Evolutionary conservation across 2,329 filamentous ascomycete species (phyloP).

Genomic region (Colletotrichum tofieldiae): DNA sequence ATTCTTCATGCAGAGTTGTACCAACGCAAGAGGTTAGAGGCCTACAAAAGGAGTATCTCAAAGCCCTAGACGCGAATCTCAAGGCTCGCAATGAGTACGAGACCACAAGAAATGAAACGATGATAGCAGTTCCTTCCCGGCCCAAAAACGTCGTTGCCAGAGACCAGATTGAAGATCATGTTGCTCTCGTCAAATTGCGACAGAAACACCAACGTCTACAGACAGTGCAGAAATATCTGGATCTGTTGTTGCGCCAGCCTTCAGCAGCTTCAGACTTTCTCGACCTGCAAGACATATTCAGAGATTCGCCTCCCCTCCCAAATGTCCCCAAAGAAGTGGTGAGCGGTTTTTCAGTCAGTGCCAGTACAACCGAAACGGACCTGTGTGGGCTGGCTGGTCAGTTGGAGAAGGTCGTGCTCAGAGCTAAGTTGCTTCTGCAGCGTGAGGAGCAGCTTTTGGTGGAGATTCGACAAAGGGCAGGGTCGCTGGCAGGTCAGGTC

Average conservation of each 20-base stretch:
- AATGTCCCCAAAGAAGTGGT: slow-evolving; percentile 68
- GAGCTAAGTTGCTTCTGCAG: slow-evolving; percentile 70
- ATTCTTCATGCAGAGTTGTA: slow-evolving; percentile 55
- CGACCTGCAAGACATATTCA: slow-evolving; percentile 65
- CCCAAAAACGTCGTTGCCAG: slow-evolving; percentile 38
- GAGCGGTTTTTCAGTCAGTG: slow-evolving; percentile 63
- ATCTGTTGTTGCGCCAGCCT: slow-evolving; percentile 66
- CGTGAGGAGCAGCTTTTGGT: slow-evolving; percentile 71
- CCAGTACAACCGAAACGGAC: slow-evolving; percentile 56
- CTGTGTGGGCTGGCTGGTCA: slow-evolving; percentile 65
- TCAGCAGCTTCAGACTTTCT: slow-evolving; percentile 66
- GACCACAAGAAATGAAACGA: slow-evolving; percentile 46
- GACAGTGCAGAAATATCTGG: slow-evolving; percentile 67
- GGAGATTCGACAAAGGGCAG: slow-evolving; percentile 48
- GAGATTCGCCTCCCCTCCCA: slow-evolving; percentile 61
- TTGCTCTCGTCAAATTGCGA: slow-evolving; percentile 66
- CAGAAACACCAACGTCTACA: slow-evolving; percentile 67
- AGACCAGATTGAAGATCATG: slow-evolving; percentile 63
- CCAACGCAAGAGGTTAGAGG: slow-evolving; percentile 60
- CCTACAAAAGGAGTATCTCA: slow-evolving; percentile 69
- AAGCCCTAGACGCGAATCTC: slow-evolving; percentile 67
- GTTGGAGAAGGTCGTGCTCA: slow-evolving; percentile 72
- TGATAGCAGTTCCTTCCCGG: slow-evolving; percentile 40
- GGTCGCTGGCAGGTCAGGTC: slow-evolving; percentile 52
- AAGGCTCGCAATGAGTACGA: slow-evolving; percentile 66